Base-by-base conservation (phyloP, 179 eudicot genomes). In the Spinacia oleracea region DNA sequence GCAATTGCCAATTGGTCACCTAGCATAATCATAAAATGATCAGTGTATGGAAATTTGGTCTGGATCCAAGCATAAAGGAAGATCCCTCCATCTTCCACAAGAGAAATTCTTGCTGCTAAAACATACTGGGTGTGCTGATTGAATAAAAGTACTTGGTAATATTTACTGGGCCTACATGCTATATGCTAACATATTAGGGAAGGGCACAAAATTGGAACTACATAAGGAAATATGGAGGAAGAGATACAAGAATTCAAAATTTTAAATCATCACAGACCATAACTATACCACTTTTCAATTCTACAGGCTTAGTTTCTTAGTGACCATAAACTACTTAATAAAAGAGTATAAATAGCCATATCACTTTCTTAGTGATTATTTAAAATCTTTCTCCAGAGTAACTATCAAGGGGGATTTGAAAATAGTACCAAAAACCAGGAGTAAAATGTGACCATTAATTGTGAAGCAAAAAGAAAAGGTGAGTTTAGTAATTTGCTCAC, bases 1-100 rank as follows among this genome's bases (percentile, higher is more conserved):
- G 85, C 97, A 38, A 93, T 93, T 46, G 98, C 97, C 77, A 93
- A 82, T 76, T 93, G 98, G 81, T 92, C 97, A 53, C 98, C 98
- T 92, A 82, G 31, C 68, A 76, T 53, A 29, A 11, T 25, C 56
- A 55, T 40, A 10, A 23, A 67, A 21, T 6, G 67, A 43, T 65
- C 40, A 79, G 9, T 40, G n/a, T 25, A 29, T 11, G n/a, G n/a
- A 10, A 67, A 65, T 34, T 18, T 15, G 35, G 31, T 43, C 69
- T 42, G 16, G 6, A 23, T 18, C 40, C 16, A 34, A 50, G 42
- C 63, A 70, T 23, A 5, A 53, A 27, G 46, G 53, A 42, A 45
- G 21, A 20, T 53, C n/a, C 25, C 23, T 53, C n/a, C 25, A 23
- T 53, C 25, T 45, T 27, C 73, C 32, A 16, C 40, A 20, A 29